Evolutionary conservation across 805 yeast species (phyloP), one percentile per base, ranked within the genome.

Genomic region (Lipomyces orientalis): DNA sequence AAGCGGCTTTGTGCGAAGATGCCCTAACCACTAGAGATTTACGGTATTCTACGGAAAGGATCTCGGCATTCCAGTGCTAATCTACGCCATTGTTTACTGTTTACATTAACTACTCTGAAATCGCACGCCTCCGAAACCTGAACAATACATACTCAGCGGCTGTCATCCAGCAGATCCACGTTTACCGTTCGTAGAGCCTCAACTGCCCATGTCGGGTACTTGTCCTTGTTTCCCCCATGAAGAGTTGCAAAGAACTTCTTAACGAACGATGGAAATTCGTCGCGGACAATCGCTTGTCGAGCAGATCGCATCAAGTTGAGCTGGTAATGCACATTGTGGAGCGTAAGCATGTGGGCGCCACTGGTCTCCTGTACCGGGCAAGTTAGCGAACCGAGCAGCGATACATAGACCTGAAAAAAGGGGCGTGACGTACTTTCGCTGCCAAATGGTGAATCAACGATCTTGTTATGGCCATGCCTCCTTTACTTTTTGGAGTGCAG

Each of bases 271-370:
- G 80, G 82, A 66, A 76, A 81, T 60, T 64, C 52, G 66, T 81
- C 83, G 12, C 71, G 77, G 10, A 81, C 70, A 55, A 81, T 81
- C 56, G 83, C 79, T 33, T 69, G 67, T 6, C 83, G 75, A 34
- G 82, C 82, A 12, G 72, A 68, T 12, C 79, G 68, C 84, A 81
- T 82, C 35, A 81, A 76, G 43, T 81, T 75, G 37, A 81, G 75
- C 74, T 82, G 84, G 73, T 80, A 81, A 64, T 76, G 76, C 4
- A 81, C 81, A 62, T 81, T 81, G 71, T 81, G 84, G 57, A 81
- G 64, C 2, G 84, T 81, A 9, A 81, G 74, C 16, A 82, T 65
- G 60, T 81, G 84, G 12, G 84, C 84, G 1, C 81, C 84, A 4
- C 78, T 79, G 6, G 84, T 81, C 66, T 81, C 84, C 70, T 67